A percentile compares a stretch with the other conserved stretches of the same genome.
phyloP scores from a whole-genome alignment of 2,329 filamentous ascomycete species.

The Monosporascus ibericus region DNA sequence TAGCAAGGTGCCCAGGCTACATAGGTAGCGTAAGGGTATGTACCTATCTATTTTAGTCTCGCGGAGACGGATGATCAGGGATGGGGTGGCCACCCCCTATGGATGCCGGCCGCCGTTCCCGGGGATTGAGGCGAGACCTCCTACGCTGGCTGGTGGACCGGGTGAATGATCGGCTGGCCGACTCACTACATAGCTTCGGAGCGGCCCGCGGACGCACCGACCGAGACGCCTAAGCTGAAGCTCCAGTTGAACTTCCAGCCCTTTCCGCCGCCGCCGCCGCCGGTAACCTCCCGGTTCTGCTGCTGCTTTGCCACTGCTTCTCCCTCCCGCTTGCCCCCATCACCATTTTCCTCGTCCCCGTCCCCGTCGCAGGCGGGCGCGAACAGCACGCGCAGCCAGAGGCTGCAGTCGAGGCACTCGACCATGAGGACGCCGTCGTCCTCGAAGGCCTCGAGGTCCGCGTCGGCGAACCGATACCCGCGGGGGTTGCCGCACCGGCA shows the following conservation, averaged over 20 bases:
- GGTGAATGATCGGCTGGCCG: not conserved
- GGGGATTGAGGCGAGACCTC: no score
- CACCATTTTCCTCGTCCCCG: constrained; percentile 5
- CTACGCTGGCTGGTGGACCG: no score
- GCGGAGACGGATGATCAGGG: no score
- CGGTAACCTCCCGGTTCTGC: not conserved
- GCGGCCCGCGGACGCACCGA: constrained; percentile 10
- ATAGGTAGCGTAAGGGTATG: no score
- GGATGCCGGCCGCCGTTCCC: no score
- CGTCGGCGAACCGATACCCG: constrained; percentile 54
- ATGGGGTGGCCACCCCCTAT: no score
- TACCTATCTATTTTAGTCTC: no score
- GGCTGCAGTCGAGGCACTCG: constrained; percentile 59
- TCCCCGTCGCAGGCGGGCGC: constrained; percentile 42
- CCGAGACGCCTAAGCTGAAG: constrained; percentile 22
- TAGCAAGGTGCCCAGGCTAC: no score
- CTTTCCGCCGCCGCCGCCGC: constrained; percentile 8
- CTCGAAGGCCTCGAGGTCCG: constrained; percentile 52
- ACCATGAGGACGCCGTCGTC: constrained; percentile 57
- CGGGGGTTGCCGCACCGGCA: constrained; percentile 60
- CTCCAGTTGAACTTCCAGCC: constrained; percentile 21
- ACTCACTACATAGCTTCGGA: constrained; percentile 1
- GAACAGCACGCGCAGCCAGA: constrained; percentile 61
- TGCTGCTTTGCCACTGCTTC: not conserved
- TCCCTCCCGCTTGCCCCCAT: constrained; percentile 2